These are phyloP conservation scores for Xylaria flabelliformis DNA, from an alignment of 495 filamentous ascomycete genomes.

Conservation along the genomic window DNA sequence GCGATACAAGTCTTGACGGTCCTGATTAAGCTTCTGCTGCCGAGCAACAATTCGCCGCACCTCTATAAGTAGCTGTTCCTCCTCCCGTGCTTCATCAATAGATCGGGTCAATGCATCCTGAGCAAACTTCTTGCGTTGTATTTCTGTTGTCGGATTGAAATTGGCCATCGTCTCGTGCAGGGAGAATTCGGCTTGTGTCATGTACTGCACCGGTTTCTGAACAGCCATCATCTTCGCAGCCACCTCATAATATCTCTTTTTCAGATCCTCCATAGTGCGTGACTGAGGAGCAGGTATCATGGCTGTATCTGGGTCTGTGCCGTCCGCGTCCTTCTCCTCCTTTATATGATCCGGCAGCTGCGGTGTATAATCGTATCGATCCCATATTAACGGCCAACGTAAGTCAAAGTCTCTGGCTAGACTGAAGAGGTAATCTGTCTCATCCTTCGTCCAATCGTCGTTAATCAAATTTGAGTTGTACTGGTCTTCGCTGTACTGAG, in stretches of 20 bases:
- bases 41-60: slow-evolving; percentile 86
- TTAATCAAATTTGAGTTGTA: slow-evolving; percentile 77
- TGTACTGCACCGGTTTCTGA: slow-evolving; percentile 79
- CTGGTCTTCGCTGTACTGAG: slow-evolving; percentile 82
- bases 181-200: slow-evolving; percentile 81
- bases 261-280: slow-evolving; percentile 87
- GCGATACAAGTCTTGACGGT: slow-evolving; percentile 88
- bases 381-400: slow-evolving; percentile 89
- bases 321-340: slow-evolving; percentile 36
- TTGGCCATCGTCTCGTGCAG: slow-evolving; percentile 82
- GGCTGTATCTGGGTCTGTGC: slow-evolving; percentile 48
- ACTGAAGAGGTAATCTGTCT: slow-evolving; percentile 88
- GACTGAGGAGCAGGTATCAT: slow-evolving; percentile 52
- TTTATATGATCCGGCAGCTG: slow-evolving; percentile 39
- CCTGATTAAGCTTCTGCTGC: slow-evolving; percentile 80
- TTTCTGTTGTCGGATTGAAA: slow-evolving; percentile 80
- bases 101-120: slow-evolving; percentile 76
- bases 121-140: slow-evolving; percentile 81
- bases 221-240: slow-evolving; percentile 85
- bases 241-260: slow-evolving; percentile 86
- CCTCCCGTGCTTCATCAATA: slow-evolving; percentile 87
- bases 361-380: slow-evolving; percentile 84
- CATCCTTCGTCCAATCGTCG: slow-evolving; percentile 83
- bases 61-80: slow-evolving; percentile 85
- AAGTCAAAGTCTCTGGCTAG: slow-evolving; percentile 78